A percentile compares a stretch with the other conserved stretches of the same genome.
Conservation (phyloP, 2,329 filamentous ascomycete genomes). For the Diaporthe sp. region DNA sequence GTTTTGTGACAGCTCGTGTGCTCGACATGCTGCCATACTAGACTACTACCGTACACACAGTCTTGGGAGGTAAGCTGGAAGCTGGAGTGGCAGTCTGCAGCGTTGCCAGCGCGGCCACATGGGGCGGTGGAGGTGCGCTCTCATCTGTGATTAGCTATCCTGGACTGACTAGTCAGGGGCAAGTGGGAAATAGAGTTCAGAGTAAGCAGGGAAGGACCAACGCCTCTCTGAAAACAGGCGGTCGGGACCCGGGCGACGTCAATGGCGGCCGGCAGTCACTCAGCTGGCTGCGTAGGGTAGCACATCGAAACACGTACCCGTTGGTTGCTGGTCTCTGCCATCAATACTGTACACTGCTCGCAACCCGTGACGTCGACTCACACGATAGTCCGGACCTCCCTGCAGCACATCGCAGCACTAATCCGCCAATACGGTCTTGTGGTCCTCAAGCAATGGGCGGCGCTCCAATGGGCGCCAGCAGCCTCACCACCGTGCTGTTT, state of each 20-base stretch:
- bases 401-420: neutral
- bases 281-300: neutral
- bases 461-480: constrained; percentile 8
- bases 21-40: neutral
- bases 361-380: neutral
- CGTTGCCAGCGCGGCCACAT: neutral
- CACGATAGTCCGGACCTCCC: neutral
- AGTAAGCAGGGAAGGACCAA: constrained; percentile 10
- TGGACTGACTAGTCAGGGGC: constrained; percentile 20
- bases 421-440: neutral
- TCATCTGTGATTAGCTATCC: neutral
- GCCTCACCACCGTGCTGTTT: constrained; percentile 18
- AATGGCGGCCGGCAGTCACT: constrained; percentile 16
- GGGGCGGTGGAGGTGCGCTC: neutral
- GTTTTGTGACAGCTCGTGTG: constrained; percentile 1
- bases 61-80: neutral
- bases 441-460: neutral
- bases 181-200: constrained; percentile 23
- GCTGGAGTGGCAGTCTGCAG: constrained; percentile 3
- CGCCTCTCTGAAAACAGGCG: constrained; percentile 1
- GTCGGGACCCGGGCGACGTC: neutral
- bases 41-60: too few relatives aligned
- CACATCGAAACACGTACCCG: neutral
- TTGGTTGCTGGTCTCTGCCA: neutral
- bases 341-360: neutral